Conservation (phyloP, 768 basidiomycete species). For the Xerocomellus chrysenteron region DNA sequence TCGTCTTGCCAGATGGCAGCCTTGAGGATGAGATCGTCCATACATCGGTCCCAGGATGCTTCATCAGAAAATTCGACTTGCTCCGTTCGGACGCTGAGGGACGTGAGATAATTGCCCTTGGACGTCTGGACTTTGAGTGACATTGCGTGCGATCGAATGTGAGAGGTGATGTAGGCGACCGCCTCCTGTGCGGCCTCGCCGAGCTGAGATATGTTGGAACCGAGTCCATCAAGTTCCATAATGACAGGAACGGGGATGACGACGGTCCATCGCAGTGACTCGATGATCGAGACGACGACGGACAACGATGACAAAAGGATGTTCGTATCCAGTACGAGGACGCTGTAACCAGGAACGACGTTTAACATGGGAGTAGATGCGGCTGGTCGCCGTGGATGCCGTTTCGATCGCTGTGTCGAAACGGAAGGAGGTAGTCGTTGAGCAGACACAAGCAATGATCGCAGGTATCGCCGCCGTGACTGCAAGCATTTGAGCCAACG, state of each 20-base stretch:
- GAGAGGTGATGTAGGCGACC: constrained; percentile 69
- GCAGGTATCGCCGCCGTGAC: constrained; percentile 75
- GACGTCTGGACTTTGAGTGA: constrained; percentile 95
- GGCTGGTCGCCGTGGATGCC: constrained; percentile 27
- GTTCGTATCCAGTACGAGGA: constrained; percentile 93
- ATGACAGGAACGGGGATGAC: constrained; percentile 92
- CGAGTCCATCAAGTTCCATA: constrained; percentile 95
- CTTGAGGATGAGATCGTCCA: constrained; percentile 94
- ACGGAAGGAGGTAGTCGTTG: constrained; percentile 28
- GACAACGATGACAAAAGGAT: constrained; percentile 83
- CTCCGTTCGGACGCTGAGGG: constrained; percentile 81
- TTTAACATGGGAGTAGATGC: constrained; percentile 44
- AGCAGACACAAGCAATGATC: constrained; percentile 57
- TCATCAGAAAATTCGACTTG: constrained; percentile 67
- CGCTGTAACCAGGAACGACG: constrained; percentile 82
- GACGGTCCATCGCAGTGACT: constrained; percentile 81
- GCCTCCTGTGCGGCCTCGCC: constrained; percentile 75
- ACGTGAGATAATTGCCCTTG: constrained; percentile 88
- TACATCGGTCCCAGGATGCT: constrained; percentile 61
- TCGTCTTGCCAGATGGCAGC: constrained; percentile 92
- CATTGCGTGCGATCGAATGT: constrained; percentile 68
- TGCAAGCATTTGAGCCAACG: constrained; percentile 30
- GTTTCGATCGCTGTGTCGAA: constrained; percentile 29
- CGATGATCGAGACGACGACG: constrained; percentile 71
- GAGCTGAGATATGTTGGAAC: constrained; percentile 59